These are phyloP conservation scores for Hamiltosporidium tvaerminnensis DNA, from an alignment of 371 early-diverging fungal genomes.

Conservation along the genomic window DNA sequence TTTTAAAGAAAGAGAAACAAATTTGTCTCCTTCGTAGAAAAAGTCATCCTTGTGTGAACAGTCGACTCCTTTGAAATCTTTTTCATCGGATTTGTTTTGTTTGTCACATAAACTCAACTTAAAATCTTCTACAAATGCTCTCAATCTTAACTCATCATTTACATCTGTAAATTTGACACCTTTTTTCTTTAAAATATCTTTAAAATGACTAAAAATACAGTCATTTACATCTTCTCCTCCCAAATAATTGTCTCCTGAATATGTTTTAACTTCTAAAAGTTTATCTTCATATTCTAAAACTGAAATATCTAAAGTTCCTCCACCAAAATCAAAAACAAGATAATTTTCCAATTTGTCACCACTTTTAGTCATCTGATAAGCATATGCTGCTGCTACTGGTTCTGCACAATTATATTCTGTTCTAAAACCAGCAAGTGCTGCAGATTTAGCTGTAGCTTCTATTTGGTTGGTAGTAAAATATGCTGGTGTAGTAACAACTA, in stretches of 20 bases:
- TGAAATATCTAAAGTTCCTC: slow-evolving; percentile 90
- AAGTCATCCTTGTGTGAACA: slow-evolving; percentile 19
- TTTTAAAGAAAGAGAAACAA: background rate
- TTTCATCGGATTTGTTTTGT: slow-evolving; percentile 29
- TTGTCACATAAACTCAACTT: slow-evolving; percentile 42
- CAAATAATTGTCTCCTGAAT: slow-evolving; percentile 85
- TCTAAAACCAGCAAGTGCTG: slow-evolving; percentile 41
- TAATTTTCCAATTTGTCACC: slow-evolving; percentile 60
- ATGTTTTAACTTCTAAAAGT: slow-evolving; percentile 77
- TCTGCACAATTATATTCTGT: slow-evolving; percentile 41
- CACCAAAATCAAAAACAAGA: slow-evolving; percentile 83
- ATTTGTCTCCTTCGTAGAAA: background rate
- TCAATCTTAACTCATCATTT: slow-evolving; percentile 24
- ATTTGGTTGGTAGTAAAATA: slow-evolving; percentile 49
- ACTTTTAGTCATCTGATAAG: slow-evolving; percentile 34
- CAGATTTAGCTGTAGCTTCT: slow-evolving; percentile 43
- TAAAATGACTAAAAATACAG: slow-evolving; percentile 70
- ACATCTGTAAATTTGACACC: slow-evolving; percentile 1
- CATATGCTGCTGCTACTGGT: slow-evolving; percentile 53
- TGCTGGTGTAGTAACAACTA: slow-evolving; percentile 49
- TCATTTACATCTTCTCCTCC: slow-evolving; percentile 95
- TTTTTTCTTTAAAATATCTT: slow-evolving; percentile 71
- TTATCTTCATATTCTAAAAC: slow-evolving; percentile 76
- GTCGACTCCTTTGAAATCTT: slow-evolving; percentile 20
- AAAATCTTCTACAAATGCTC: slow-evolving; percentile 38